Conservation (phyloP, 768 basidiomycete genomes). For the Coprinellus micaceus region DNA sequence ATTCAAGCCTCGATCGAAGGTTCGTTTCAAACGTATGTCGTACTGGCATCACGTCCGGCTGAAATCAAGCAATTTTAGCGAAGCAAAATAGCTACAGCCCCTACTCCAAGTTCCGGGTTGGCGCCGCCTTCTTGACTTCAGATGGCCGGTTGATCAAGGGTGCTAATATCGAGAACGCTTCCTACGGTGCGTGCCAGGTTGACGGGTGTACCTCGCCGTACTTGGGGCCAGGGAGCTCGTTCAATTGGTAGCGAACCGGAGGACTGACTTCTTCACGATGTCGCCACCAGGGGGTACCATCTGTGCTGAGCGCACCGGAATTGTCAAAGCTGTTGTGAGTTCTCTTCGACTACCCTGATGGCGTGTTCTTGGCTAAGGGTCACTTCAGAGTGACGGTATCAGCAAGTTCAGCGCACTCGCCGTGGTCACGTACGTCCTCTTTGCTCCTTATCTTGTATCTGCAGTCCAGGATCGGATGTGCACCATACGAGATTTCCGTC, state of each 20-base stretch:
- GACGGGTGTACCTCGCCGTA: too few relatives aligned
- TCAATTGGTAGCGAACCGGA: background rate
- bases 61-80: too few relatives aligned
- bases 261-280: background rate
- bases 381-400: constrained; percentile 73
- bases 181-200: constrained; percentile 59
- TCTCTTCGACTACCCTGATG: background rate
- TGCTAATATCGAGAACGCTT: constrained; percentile 92
- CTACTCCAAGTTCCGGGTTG: constrained; percentile 92
- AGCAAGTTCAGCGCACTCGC: constrained; percentile 72
- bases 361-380: background rate
- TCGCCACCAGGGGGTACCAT: constrained; percentile 71
- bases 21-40: constrained; percentile 16
- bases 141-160: constrained; percentile 77
- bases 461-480: background rate
- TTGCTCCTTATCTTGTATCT: background rate
- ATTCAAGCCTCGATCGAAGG: constrained; percentile 62
- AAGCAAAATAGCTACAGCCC: constrained; percentile 72
- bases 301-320: constrained; percentile 91
- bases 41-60: too few relatives aligned
- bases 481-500: background rate
- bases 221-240: too few relatives aligned
- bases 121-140: constrained; percentile 73
- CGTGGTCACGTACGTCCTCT: constrained; percentile 61
- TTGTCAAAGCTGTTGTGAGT: constrained; percentile 91